Conservation (phyloP, 169 alveolate genomes). For the Plasmodium vivax region DNA sequence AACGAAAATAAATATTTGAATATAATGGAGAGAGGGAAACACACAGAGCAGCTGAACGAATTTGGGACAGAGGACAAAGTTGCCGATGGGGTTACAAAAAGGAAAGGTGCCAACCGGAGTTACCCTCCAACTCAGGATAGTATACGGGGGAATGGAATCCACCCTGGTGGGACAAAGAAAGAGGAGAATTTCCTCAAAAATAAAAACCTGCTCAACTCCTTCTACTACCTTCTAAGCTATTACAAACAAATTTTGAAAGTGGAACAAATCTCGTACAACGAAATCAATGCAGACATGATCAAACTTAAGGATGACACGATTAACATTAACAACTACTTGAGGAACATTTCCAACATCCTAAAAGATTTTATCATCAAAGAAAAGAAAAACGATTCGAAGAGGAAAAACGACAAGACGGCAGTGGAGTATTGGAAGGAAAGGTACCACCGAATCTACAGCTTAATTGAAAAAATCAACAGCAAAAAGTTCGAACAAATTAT, state of each 20-base stretch:
- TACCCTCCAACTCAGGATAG: neutral
- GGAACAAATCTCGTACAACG: conserved; percentile 46
- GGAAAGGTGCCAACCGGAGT: neutral
- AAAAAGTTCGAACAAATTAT: conserved; percentile 63
- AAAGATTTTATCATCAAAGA: conserved; percentile 54
- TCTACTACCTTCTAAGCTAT: conserved; percentile 39
- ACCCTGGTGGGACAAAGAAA: neutral
- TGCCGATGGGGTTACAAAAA: neutral
- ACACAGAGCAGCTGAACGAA: neutral
- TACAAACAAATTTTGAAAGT: conserved; percentile 61
- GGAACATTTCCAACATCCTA: conserved; percentile 31
- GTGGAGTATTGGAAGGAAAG: conserved; percentile 61
- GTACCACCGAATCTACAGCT: conserved; percentile 28
- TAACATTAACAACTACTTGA: conserved; percentile 42
- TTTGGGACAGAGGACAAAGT: neutral
- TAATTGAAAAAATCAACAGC: conserved; percentile 68
- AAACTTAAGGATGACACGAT: conserved; percentile 52
- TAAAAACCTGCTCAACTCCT: conserved; percentile 27
- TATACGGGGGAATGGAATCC: neutral
- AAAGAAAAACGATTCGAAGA: conserved; percentile 35
- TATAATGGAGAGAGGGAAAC: conserved; percentile 45
- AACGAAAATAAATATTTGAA: conserved; percentile 50
- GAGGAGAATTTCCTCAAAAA: neutral
- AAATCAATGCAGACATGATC: conserved; percentile 45
- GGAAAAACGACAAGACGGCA: conserved; percentile 56